Evolutionary conservation across 2,329 filamentous ascomycete species (phyloP).

Genomic region (Lasiodiplodia sp.): DNA sequence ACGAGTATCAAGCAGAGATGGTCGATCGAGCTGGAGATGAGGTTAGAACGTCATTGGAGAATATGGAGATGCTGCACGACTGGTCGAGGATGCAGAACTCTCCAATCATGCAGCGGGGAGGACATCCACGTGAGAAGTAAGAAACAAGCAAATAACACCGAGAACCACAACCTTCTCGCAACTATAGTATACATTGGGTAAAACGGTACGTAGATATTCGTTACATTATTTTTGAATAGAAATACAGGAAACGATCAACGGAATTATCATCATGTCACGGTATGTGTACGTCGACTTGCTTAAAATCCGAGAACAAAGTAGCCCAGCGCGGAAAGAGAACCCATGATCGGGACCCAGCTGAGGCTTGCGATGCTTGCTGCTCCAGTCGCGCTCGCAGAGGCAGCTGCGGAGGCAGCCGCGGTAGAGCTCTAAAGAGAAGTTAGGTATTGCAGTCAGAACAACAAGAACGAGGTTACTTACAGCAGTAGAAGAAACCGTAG

Average conservation of each 20-base stretch:
- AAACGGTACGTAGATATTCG: neutral
- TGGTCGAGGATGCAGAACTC: conserved; percentile 46
- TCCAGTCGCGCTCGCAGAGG: conserved; percentile 1
- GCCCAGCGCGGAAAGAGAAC: neutral
- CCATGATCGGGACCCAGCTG: neutral
- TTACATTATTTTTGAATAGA: neutral
- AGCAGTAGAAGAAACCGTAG: neutral
- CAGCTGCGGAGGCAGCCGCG: neutral
- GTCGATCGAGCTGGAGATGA: conserved; percentile 44
- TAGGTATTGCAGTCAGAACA: neutral
- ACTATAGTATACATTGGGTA: too few relatives aligned
- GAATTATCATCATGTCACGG: neutral
- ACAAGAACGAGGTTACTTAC: neutral
- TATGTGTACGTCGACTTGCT: neutral
- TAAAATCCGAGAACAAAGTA: neutral
- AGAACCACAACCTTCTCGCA: neutral
- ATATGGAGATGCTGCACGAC: conserved; percentile 46
- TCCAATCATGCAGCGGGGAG: conserved; percentile 44
- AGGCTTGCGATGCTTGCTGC: neutral
- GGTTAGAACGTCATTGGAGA: conserved; percentile 41
- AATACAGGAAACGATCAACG: neutral
- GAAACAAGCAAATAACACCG: neutral
- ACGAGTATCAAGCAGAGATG: conserved; percentile 51
- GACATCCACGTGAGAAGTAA: conserved; percentile 32
- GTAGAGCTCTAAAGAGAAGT: neutral